A percentile compares a stretch with the other conserved stretches of the same genome.
Conservation (phyloP, 1,139 yeast genomes). For the Yamadazyma blattariae region DNA sequence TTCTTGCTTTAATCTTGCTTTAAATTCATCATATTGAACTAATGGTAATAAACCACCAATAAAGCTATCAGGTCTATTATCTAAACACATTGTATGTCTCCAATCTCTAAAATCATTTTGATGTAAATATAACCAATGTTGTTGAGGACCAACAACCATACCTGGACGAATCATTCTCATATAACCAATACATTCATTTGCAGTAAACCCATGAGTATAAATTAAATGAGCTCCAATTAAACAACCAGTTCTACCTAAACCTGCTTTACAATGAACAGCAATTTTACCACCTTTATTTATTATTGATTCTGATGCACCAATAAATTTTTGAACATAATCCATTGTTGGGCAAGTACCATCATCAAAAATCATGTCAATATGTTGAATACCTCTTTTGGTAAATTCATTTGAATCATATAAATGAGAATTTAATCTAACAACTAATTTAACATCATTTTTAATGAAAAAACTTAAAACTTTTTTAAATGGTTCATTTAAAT, state of each 20-base stretch:
- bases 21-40: conserved; percentile 55
- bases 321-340: conserved; percentile 86
- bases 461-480: conserved; percentile 77
- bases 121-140: conserved; percentile 95
- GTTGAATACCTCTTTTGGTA: conserved; percentile 79
- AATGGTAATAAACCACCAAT: conserved; percentile 79
- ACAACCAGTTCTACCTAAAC: conserved; percentile 96
- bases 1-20: conserved; percentile 46
- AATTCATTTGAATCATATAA: conserved; percentile 83
- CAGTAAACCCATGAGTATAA: conserved; percentile 95
- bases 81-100: conserved; percentile 89
- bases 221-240: conserved; percentile 95
- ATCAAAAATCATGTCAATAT: conserved; percentile 92
- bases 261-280: conserved; percentile 98
- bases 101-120: conserved; percentile 96
- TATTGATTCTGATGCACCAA: conserved; percentile 92
- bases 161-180: conserved; percentile 97
- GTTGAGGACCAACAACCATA: conserved; percentile 99
- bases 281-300: conserved; percentile 84
- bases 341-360: conserved; percentile 98
- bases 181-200: conserved; percentile 93
- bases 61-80: conserved; percentile 62
- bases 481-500: conserved; percentile 68
- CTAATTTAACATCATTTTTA: conserved; percentile 75
- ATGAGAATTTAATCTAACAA: conserved; percentile 88